These are phyloP conservation scores for sweet orange (Citrus sinensis) DNA, from an alignment of 345 rosid genomes.

Conservation along the genomic window DNA sequence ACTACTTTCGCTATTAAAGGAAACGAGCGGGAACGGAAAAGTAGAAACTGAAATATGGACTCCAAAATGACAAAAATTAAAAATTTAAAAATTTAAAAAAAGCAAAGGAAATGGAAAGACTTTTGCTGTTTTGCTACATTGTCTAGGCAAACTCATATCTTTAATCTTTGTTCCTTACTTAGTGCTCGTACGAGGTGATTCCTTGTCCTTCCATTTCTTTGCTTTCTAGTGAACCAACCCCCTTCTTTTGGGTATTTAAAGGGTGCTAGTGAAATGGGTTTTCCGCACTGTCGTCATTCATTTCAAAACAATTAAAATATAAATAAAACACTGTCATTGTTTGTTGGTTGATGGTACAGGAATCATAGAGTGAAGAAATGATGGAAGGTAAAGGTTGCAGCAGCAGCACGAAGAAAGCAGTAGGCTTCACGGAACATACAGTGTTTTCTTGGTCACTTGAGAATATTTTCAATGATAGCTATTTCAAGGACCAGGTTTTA, in stretches of 20 bases:
- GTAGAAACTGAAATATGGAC: no score
- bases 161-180: background rate
- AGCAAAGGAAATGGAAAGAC: background rate
- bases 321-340: background rate
- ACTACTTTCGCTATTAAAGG: no score
- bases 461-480: slow-evolving; percentile 24
- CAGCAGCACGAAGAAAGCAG: background rate
- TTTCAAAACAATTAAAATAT: no score
- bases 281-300: background rate
- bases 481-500: slow-evolving; percentile 25
- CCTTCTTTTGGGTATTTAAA: background rate
- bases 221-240: background rate
- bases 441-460: slow-evolving; percentile 40
- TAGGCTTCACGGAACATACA: background rate
- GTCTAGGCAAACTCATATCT: no score
- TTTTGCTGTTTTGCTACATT: background rate
- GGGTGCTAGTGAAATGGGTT: background rate
- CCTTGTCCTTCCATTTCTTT: background rate
- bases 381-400: background rate
- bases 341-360: no score
- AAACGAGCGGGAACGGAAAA: no score
- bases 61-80: no score
- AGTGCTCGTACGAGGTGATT: background rate
- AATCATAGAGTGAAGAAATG: background rate
- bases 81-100: no score